These are phyloP conservation scores for Balakata baccata DNA, from an alignment of 345 rosid species.

Conservation along the genomic window DNA sequence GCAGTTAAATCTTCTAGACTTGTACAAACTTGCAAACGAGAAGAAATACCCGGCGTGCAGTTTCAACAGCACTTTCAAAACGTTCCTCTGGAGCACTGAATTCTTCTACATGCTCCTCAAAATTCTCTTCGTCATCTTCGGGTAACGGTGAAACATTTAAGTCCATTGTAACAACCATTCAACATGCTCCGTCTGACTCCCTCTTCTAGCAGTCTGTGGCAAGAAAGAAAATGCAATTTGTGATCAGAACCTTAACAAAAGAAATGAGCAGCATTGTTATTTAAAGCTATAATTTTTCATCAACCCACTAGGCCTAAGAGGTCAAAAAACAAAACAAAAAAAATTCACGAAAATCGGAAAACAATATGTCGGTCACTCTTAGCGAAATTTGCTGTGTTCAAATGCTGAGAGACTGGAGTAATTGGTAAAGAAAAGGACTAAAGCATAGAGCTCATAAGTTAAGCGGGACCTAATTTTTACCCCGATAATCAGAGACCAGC, in stretches of 20 bases:
- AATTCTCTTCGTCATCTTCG: slow-evolving; percentile 69
- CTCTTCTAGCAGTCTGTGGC: not conserved
- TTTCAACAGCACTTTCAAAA: slow-evolving; percentile 56
- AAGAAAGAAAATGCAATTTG: not conserved
- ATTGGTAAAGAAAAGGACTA: not conserved
- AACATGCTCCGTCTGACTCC: slow-evolving; percentile 15
- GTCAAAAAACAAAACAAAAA: not conserved
- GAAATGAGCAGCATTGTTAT: not conserved
- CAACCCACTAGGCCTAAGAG: not conserved
- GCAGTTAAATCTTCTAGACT: no score
- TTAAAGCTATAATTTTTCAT: not conserved
- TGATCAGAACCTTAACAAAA: slow-evolving; percentile 8
- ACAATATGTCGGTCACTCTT: not conserved
- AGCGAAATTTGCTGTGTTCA: not conserved
- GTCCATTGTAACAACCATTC: slow-evolving; percentile 79
- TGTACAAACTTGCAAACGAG: no score
- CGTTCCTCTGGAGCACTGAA: slow-evolving; percentile 49
- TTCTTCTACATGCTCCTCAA: slow-evolving; percentile 43
- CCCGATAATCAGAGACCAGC: not conserved
- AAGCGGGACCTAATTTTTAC: not conserved
- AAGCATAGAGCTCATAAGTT: not conserved
- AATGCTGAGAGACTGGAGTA: not conserved
- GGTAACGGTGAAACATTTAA: slow-evolving; percentile 62
- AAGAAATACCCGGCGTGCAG: slow-evolving; percentile 54
- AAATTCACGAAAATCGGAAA: not conserved